Evolutionary conservation across 1,284 basidiomycete genomes (phyloP), one percentile per base, ranked within the genome.

Genomic region (Agaricales sp.): DNA sequence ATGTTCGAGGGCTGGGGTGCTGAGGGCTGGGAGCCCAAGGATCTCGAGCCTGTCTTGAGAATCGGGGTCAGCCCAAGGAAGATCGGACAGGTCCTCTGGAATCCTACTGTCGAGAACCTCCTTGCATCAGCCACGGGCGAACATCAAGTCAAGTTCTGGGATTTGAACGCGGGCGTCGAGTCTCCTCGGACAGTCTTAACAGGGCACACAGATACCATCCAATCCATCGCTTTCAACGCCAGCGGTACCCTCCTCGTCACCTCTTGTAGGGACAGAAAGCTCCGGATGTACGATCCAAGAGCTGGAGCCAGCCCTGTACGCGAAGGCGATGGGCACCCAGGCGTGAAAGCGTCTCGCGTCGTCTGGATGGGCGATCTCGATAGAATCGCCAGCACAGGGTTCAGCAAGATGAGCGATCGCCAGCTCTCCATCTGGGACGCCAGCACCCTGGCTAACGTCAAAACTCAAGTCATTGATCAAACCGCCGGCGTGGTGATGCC

Each of bases 401-500:
- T 98, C 67, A 92, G 87, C 69, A 91, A 83, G 66, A 93, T 94
- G 85, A 91, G 87, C 45, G 92, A 96, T 64, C 77, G 94, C 8
- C 92, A 98, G 66, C 75, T 94, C 51, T 77, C 75, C 52, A 68
- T 98, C 39, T 95, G 92, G 92, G 91, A 95, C 60, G 79, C 86
- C 1, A 76, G 80, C 2, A 73, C 78, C 18, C 64, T 95, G 51
- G 70, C 63, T 44, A 88, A 80, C 61, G 58, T 92, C 56, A 92
- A 92, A 69, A 90, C 80, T 51, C 70, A 80, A 49, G 76, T 73
- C 19, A 73, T 95, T 53, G 93, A 96, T 66, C 90, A 92, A 63
- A 87, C 85, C 50, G 81, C 91, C 20, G 94, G 95, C 46, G 91
- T 97, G 37, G 67, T 96, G 48, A 97, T 98, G 92, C 95, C 95